Base-by-base conservation (phyloP, 2,329 filamentous ascomycete species). In the Sporothrix luriei region DNA sequence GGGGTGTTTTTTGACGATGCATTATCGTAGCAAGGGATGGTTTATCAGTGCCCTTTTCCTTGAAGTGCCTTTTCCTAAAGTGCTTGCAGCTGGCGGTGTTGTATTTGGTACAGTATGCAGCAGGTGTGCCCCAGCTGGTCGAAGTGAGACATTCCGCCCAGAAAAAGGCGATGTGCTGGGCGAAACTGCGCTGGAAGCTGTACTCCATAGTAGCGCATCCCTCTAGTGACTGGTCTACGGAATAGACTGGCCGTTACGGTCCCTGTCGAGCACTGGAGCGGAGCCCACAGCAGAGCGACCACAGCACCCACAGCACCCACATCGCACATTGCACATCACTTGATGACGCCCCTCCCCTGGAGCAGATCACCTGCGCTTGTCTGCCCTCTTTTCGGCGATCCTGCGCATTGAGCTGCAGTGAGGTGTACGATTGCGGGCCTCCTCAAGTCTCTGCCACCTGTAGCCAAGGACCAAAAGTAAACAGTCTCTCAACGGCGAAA, bases 51-150 rank as follows among this genome's bases (percentile, higher is more conserved):
- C 64, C n/a, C n/a, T n/a, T n/a, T n/a, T n/a, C n/a, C n/a, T n/a
- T n/a, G n/a, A n/a, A n/a, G n/a, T n/a, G n/a, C n/a, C n/a, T 16
- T 66, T 33, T 33, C 5, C 33, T 52, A 24, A 67, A 55, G 65
- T 67, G 65, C 65, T 26, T 66, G 64, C 64, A 66, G 64, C 49
- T 49, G 29, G 49, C 11, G 48, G 24, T 54, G 24, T 26, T 54
- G 48, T 19, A 51, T 29, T 46, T 29, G 38, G n/a, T 46, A n/a
- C 51, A 14, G 11, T 19, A 33, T 29, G 33, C 33, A 33, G 6
- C 33, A 4, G 7, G 9, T 33, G 33, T 33, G 33, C 24, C 9
- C 33, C 33, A 33, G 33, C 33, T 33, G 33, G 49, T 21, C 2
- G 19, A 52, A 2, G 49, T 52, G 49, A 52, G 49, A 52, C 49